Percentiles rank a stretch among this genome's conserved stretches.
These are phyloP conservation scores for Hawksworthiomyces lignivorus DNA, from an alignment of 2,329 filamentous ascomycete genomes.

Conservation along the genomic window DNA sequence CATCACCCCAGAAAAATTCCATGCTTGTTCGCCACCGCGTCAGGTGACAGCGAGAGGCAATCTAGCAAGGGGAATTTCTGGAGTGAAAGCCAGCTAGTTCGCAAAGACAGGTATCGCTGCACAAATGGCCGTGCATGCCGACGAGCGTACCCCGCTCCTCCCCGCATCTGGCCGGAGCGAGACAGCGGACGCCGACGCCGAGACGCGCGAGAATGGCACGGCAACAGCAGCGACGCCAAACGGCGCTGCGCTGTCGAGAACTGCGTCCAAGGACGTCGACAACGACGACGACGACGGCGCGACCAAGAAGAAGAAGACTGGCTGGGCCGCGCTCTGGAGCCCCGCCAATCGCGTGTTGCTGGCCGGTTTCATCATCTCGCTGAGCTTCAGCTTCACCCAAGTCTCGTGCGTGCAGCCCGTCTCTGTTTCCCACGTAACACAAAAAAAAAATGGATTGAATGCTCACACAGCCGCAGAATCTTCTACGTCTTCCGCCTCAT, in stretches of 20 bases:
- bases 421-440: too few relatives aligned
- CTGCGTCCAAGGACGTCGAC: not conserved
- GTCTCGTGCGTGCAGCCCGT: slow-evolving; percentile 32
- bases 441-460: not conserved
- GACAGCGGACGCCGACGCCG: not conserved
- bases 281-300: not conserved
- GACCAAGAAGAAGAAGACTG: not conserved
- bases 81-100: too few relatives aligned
- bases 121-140: not conserved
- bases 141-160: slow-evolving; percentile 15
- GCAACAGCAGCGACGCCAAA: not conserved
- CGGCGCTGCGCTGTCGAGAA: not conserved
- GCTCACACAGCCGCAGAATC: slow-evolving; percentile 20
- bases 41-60: too few relatives aligned
- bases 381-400: slow-evolving; percentile 42
- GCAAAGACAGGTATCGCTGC: not conserved
- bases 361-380: slow-evolving; percentile 51
- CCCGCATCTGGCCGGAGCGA: not conserved
- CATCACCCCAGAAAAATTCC: too few relatives aligned
- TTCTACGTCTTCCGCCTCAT: slow-evolving; percentile 63
- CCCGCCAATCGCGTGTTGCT: slow-evolving; percentile 42
- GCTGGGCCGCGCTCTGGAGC: slow-evolving; percentile 9
- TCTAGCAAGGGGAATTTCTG: too few relatives aligned
- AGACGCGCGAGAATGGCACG: not conserved
- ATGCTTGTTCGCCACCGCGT: too few relatives aligned